phyloP scores from a whole-genome alignment of 2,329 filamentous ascomycete genomes.

The Apiospora aurea region DNA sequence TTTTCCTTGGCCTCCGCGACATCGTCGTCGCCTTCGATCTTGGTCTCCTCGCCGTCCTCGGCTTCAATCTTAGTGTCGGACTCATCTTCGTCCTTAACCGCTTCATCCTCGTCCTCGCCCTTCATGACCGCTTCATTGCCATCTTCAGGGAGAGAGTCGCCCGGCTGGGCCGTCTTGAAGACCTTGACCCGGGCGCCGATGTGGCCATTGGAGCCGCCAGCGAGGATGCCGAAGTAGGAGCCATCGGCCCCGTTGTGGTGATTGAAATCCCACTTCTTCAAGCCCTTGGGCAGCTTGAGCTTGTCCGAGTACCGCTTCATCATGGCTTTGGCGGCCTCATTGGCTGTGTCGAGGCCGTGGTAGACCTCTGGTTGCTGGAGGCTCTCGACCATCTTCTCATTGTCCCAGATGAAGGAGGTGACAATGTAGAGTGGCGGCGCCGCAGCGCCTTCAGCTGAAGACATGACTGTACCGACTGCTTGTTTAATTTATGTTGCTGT shows the following conservation, averaged over 20 bases:
- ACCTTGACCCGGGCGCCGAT: constrained; percentile 19
- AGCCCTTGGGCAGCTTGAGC: constrained; percentile 21
- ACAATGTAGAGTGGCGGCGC: constrained; percentile 26
- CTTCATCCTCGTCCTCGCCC: neutral
- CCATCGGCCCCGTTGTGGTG: neutral
- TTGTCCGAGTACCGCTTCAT: constrained; percentile 25
- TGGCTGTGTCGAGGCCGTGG: constrained; percentile 25
- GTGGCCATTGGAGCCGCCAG: constrained; percentile 8
- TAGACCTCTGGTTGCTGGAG: constrained; percentile 27
- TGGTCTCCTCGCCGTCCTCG: constrained; percentile 2
- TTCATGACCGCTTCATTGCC: neutral
- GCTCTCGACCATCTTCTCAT: constrained; percentile 23
- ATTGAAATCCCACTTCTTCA: constrained; percentile 21
- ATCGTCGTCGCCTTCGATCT: constrained; percentile 20
- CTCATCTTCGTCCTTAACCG: constrained; percentile 10
- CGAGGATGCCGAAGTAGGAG: constrained; percentile 20
- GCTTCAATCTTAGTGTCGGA: neutral
- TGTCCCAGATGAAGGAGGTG: constrained; percentile 27
- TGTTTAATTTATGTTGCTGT: neutral
- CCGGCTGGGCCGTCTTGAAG: neutral
- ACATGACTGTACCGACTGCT: neutral
- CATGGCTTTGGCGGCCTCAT: constrained; percentile 27
- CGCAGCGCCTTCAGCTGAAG: constrained; percentile 6
- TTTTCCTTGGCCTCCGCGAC: neutral
- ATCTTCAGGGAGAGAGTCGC: neutral